These are phyloP conservation scores for Cyclotella sp. DNA, from an alignment of 108 stramenopile species.

Conservation along the genomic window DNA sequence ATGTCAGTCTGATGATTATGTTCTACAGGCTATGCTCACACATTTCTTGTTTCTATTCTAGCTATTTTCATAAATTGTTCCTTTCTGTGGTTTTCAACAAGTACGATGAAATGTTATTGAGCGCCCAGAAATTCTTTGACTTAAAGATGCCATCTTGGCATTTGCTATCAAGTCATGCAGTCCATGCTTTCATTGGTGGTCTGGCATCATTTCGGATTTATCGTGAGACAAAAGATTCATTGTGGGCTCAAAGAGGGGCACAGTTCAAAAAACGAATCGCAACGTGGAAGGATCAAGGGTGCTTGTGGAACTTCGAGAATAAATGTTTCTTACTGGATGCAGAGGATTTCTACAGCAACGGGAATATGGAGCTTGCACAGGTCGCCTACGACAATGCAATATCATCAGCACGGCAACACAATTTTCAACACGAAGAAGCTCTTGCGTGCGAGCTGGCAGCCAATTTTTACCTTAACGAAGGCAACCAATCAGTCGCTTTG, in stretches of 20 bases:
- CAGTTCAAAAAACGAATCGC: background rate
- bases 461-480: constrained; percentile 15
- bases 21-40: background rate
- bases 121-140: background rate
- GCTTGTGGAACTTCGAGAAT: constrained; percentile 29
- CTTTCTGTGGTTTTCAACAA: background rate
- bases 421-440: constrained; percentile 23
- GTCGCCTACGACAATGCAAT: constrained; percentile 26
- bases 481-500: background rate
- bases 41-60: background rate
- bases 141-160: background rate
- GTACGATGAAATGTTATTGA: background rate
- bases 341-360: constrained; percentile 20
- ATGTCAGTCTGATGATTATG: background rate
- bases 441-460: constrained; percentile 26
- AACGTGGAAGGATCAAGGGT: constrained; percentile 3
- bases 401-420: constrained; percentile 6
- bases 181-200: background rate
- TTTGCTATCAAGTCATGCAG: background rate
- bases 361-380: constrained; percentile 7
- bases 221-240: constrained; percentile 2
- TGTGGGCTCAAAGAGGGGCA: constrained; percentile 4
- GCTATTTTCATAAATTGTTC: background rate
- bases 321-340: constrained; percentile 18
- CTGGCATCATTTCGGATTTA: constrained; percentile 11